Percentiles rank a stretch among this genome's conserved stretches.
These are phyloP conservation scores for Fusarium sp. DNA, from an alignment of 2,329 filamentous ascomycete species.

Conservation along the genomic window DNA sequence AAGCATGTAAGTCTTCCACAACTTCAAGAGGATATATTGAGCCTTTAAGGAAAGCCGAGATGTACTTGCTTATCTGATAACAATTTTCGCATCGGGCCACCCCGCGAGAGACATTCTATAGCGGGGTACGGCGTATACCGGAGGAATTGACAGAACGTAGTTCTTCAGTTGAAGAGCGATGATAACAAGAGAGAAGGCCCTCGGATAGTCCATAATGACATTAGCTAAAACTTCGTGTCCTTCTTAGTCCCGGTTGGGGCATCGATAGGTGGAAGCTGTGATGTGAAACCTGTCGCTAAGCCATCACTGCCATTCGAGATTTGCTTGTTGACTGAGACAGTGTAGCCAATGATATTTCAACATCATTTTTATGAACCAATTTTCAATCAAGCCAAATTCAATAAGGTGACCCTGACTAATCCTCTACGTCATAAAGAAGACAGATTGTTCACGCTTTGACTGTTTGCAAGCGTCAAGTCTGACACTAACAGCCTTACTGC, in stretches of 20 bases:
- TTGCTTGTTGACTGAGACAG: background rate
- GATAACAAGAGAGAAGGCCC: no score
- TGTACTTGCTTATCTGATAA: conserved; percentile 17
- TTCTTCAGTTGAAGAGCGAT: background rate
- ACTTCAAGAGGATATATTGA: no score
- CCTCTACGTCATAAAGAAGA: conserved; percentile 13
- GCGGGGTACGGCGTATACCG: conserved; percentile 23
- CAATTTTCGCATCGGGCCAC: background rate
- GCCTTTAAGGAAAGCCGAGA: background rate
- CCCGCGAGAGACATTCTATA: conserved; percentile 4
- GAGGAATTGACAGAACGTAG: background rate
- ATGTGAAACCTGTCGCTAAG: background rate
- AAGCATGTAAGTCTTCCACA: background rate
- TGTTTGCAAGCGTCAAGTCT: conserved; percentile 16
- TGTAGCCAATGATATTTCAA: background rate
- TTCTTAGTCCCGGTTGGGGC: no score
- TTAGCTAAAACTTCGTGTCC: no score
- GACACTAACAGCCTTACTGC: conserved; percentile 10
- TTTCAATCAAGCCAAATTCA: background rate
- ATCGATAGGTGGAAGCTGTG: background rate
- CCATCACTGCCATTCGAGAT: background rate
- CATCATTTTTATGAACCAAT: no score
- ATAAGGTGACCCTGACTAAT: background rate
- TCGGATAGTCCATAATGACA: no score
- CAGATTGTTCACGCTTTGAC: background rate